These are phyloP conservation scores for Exserohilum turcica DNA, from an alignment of 2,329 filamentous ascomycete genomes.

Conservation along the genomic window DNA sequence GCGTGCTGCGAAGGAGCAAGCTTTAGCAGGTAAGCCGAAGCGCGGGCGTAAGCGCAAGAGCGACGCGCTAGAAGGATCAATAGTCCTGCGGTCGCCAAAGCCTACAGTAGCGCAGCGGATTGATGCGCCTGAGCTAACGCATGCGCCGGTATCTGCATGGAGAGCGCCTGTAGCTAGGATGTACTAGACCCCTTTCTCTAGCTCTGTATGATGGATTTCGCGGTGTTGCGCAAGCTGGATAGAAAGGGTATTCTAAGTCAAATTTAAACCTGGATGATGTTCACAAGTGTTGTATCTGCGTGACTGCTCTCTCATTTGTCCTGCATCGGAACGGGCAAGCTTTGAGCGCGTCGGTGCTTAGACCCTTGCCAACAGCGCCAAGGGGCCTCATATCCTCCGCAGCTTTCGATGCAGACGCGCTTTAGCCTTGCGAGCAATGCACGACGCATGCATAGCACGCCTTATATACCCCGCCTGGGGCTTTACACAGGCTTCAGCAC, in stretches of 20 bases:
- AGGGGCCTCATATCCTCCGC: no score
- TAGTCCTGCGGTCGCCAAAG: not conserved
- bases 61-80: not conserved
- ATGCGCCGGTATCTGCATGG: constrained; percentile 3
- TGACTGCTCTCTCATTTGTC: no score
- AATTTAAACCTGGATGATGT: not conserved
- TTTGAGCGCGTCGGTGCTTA: no score
- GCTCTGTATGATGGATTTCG: constrained; percentile 1
- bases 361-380: no score
- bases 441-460: not conserved
- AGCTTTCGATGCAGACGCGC: not conserved
- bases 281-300: not conserved
- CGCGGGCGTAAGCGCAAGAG: not conserved
- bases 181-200: constrained; percentile 2
- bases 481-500: not conserved
- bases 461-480: not conserved
- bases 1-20: no score
- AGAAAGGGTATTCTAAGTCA: no score
- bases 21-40: no score
- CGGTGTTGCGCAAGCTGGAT: not conserved
- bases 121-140: not conserved
- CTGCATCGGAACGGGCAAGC: no score
- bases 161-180: constrained; percentile 5
- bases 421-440: not conserved
- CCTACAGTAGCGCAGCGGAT: no score